Evolutionary conservation across 352 stramenopile genomes (phyloP).

Genomic region (Pythium inflatum): DNA sequence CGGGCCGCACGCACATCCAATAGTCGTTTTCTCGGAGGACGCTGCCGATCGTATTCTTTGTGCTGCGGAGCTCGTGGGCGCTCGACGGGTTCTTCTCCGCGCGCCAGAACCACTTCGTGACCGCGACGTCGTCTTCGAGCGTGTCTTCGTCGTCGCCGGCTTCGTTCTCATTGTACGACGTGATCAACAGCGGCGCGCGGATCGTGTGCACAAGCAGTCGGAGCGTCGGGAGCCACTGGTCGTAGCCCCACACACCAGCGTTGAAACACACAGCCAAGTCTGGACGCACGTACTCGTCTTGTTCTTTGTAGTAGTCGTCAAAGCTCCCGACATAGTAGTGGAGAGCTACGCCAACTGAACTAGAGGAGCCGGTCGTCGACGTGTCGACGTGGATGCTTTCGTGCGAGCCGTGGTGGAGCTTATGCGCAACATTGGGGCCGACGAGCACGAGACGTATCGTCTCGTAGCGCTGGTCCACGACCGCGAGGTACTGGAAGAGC

Average conservation of each 20-base stretch:
- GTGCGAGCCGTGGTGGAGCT: conserved; percentile 52
- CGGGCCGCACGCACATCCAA: conserved; percentile 77
- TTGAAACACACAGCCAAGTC: conserved; percentile 85
- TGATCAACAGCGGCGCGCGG: conserved; percentile 70
- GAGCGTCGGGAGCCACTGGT: conserved; percentile 83
- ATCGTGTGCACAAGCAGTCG: conserved; percentile 60
- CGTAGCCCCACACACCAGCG: conserved; percentile 87
- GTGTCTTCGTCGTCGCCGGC: conserved; percentile 79
- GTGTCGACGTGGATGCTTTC: conserved; percentile 14
- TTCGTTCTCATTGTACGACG: conserved; percentile 86
- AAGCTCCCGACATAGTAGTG: conserved; percentile 79
- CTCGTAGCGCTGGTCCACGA: conserved; percentile 34
- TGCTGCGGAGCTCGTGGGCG: conserved; percentile 50
- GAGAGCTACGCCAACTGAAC: conserved; percentile 40
- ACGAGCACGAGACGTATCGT: conserved; percentile 68
- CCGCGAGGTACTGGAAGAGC: conserved; percentile 50
- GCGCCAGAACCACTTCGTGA: conserved; percentile 68
- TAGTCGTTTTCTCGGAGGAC: conserved; percentile 79
- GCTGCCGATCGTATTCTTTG: conserved; percentile 56
- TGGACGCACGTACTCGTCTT: conserved; percentile 46
- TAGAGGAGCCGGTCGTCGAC: conserved; percentile 2
- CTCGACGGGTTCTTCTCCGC: conserved; percentile 71
- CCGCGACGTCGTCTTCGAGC: conserved; percentile 57
- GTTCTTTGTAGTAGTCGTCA: conserved; percentile 57
- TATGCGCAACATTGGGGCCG: conserved; percentile 68